phyloP scores from a whole-genome alignment of 148 eudicot species.

The Persicaria tinctoria region DNA sequence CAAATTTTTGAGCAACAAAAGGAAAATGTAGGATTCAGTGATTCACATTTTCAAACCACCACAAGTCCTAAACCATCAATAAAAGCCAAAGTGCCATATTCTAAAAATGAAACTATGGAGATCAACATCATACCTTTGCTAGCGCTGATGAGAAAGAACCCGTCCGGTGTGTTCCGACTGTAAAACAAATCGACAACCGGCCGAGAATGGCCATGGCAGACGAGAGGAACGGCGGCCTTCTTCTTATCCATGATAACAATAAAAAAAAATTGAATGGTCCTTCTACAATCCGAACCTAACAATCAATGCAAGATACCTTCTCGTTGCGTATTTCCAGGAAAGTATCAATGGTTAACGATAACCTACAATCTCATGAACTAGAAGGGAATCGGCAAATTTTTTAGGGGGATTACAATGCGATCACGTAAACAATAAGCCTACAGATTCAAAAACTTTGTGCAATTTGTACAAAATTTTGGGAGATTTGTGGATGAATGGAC shows the following conservation, averaged over 20 bases:
- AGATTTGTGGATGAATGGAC: conserved; percentile 13
- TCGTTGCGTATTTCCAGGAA: too few relatives aligned
- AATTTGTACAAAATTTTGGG: conserved; percentile 9
- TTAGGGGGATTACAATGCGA: background rate
- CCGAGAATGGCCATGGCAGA: conserved; percentile 84
- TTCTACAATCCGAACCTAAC: conserved; percentile 10
- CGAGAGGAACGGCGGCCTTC: conserved; percentile 57
- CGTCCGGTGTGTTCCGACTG: conserved; percentile 74
- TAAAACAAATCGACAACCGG: conserved; percentile 84
- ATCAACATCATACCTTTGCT: conserved; percentile 52
- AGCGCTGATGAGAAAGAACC: conserved; percentile 74
- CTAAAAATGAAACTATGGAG: too few relatives aligned
- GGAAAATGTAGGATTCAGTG: too few relatives aligned
- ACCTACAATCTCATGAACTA: conserved; percentile 7
- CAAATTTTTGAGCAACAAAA: too few relatives aligned
- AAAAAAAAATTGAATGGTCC: background rate
- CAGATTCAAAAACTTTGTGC: background rate
- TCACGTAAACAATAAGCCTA: background rate
- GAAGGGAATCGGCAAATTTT: too few relatives aligned
- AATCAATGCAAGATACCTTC: background rate
- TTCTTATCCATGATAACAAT: conserved; percentile 55
- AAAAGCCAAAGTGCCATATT: too few relatives aligned
- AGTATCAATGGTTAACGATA: background rate
- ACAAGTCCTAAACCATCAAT: too few relatives aligned
- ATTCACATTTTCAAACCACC: too few relatives aligned